Evolutionary conservation across 345 rosid genomes (phyloP).

Genomic region (Euclidium syriacum): DNA sequence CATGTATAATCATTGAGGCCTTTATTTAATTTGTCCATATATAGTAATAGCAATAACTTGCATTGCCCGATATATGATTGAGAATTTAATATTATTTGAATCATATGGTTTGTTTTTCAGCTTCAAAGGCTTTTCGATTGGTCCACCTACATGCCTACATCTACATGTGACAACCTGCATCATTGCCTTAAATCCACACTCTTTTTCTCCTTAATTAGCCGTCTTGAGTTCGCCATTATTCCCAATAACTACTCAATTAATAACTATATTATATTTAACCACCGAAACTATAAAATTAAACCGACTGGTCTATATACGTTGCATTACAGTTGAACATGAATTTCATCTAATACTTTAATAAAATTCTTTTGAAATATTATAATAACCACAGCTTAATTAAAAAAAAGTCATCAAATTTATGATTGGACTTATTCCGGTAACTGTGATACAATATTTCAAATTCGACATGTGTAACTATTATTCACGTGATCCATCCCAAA

Average conservation of each 20-base stretch:
- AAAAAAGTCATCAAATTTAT: background rate
- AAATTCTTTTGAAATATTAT: background rate
- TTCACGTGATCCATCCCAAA: background rate
- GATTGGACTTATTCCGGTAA: background rate
- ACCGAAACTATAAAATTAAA: background rate
- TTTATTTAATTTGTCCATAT: constrained; percentile 3
- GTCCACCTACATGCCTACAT: constrained; percentile 32
- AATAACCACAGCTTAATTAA: background rate
- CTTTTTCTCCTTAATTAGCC: constrained; percentile 20
- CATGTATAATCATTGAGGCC: background rate
- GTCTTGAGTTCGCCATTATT: constrained; percentile 25
- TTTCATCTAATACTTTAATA: constrained; percentile 2
- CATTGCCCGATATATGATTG: constrained; percentile 19
- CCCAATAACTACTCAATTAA: background rate
- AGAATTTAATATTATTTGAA: constrained; percentile 7
- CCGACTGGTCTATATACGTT: constrained; percentile 20
- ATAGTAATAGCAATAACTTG: constrained; percentile 12
- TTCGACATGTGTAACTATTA: background rate
- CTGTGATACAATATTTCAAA: background rate
- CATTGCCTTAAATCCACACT: constrained; percentile 13
- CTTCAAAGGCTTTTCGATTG: constrained; percentile 24
- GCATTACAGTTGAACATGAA: constrained; percentile 26
- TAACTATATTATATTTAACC: background rate
- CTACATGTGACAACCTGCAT: constrained; percentile 30
- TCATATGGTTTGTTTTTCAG: constrained; percentile 14